A percentile compares a stretch with the other conserved stretches of the same genome.
phyloP scores from a whole-genome alignment of 768 basidiomycete genomes.

The Serpula lacrymans region DNA sequence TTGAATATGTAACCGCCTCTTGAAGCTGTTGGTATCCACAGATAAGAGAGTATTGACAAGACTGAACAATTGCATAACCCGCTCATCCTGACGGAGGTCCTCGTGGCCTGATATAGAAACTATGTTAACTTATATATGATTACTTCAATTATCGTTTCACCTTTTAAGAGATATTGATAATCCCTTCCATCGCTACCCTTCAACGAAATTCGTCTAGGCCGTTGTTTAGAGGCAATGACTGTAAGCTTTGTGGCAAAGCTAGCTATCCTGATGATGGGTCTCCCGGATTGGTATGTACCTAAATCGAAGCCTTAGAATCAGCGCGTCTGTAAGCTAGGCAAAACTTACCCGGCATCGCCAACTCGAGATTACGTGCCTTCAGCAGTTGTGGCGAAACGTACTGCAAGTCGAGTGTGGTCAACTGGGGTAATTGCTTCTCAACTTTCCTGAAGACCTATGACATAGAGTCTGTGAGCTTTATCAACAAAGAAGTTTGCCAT shows the following conservation, averaged over 20 bases:
- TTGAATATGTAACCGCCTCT: slow-evolving; percentile 92
- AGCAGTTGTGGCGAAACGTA: slow-evolving; percentile 93
- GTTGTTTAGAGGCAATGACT: slow-evolving; percentile 96
- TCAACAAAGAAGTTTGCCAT: background rate
- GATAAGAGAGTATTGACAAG: slow-evolving; percentile 93
- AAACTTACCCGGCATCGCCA: slow-evolving; percentile 87
- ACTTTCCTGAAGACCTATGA: slow-evolving; percentile 90
- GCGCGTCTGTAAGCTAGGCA: background rate
- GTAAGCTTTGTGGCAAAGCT: slow-evolving; percentile 87
- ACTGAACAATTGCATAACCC: slow-evolving; percentile 98
- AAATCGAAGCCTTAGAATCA: background rate
- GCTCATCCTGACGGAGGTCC: slow-evolving; percentile 96
- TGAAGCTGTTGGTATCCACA: slow-evolving; percentile 93
- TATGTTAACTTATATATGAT: slow-evolving; percentile 1
- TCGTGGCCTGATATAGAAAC: slow-evolving; percentile 70
- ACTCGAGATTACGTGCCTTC: slow-evolving; percentile 83
- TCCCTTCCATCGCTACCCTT: slow-evolving; percentile 91
- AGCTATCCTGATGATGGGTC: slow-evolving; percentile 73
- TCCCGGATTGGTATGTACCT: slow-evolving; percentile 93
- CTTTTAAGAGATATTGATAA: slow-evolving; percentile 91
- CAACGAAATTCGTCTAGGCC: slow-evolving; percentile 83
- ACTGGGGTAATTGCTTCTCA: slow-evolving; percentile 86
- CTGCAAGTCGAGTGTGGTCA: slow-evolving; percentile 91
- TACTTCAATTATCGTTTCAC: slow-evolving; percentile 32
- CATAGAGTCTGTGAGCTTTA: background rate